A percentile compares a stretch with the other conserved stretches of the same genome.
These are phyloP conservation scores for Aspergillus aculeatinus DNA, from an alignment of 2,329 filamentous ascomycete species.

Conservation along the genomic window DNA sequence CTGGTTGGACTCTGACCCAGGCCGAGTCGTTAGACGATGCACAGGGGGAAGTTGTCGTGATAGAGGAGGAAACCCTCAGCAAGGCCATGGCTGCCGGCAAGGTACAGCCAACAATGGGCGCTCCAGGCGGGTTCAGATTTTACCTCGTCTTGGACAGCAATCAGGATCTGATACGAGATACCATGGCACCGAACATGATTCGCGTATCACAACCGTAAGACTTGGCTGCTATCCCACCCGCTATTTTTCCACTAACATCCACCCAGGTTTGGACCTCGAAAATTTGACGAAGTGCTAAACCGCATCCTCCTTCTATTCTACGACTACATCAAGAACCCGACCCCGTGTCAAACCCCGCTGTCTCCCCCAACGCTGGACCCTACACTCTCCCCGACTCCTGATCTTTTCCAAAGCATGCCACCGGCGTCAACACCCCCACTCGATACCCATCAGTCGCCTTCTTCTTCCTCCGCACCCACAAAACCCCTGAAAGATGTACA, in stretches of 20 bases:
- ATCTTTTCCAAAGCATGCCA: neutral
- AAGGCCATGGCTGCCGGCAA: conserved; percentile 7
- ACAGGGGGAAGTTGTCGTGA: conserved; percentile 24
- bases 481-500: conserved; percentile 11
- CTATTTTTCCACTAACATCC: neutral
- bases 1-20: conserved; percentile 22
- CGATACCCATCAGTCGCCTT: neutral
- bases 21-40: conserved; percentile 22
- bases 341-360: neutral
- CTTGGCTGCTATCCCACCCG: neutral
- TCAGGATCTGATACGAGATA: neutral
- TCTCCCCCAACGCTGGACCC: neutral
- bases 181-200: conserved; percentile 6
- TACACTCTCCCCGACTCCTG: neutral
- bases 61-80: conserved; percentile 22
- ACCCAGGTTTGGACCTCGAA: conserved; percentile 11
- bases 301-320: conserved; percentile 3
- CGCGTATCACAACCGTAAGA: conserved; percentile 17
- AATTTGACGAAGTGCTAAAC: conserved; percentile 7
- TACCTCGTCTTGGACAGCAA: conserved; percentile 22
- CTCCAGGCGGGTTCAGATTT: conserved; percentile 13
- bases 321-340: neutral
- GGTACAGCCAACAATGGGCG: neutral
- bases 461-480: neutral
- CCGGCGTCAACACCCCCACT: neutral